Evolutionary conservation across 164 flowering plant genomes (phyloP).

Genomic region (Platanus orientalis): DNA sequence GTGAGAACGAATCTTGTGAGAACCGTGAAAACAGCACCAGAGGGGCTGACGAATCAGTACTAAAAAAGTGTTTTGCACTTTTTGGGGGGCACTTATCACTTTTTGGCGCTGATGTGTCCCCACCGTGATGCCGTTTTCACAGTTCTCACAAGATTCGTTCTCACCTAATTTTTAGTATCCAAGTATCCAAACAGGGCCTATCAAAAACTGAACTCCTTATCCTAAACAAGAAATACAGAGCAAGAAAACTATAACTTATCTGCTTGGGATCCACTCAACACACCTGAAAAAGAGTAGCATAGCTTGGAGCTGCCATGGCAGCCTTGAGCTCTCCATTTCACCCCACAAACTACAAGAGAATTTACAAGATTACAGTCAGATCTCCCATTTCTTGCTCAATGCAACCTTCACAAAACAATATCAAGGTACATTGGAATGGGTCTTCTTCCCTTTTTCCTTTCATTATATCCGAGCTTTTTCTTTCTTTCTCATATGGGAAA

Average conservation of each 20-base stretch:
- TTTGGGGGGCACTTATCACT: too few species aligned
- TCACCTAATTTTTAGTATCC: too few species aligned
- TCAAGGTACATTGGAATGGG: slow-evolving; percentile 39
- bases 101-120: too few species aligned
- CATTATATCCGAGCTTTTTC: not conserved
- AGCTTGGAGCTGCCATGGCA: slow-evolving; percentile 38
- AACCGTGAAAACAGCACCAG: too few species aligned
- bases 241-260: too few species aligned
- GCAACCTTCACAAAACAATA: slow-evolving; percentile 57
- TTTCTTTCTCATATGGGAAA: not conserved
- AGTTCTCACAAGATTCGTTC: too few species aligned
- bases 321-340: slow-evolving; percentile 47
- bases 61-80: too few species aligned
- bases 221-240: not conserved
- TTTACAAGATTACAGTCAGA: slow-evolving; percentile 17
- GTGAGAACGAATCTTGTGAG: too few species aligned
- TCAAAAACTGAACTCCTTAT: too few species aligned
- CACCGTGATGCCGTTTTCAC: too few species aligned
- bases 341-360: slow-evolving; percentile 13
- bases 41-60: too few species aligned
- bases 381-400: slow-evolving; percentile 47
- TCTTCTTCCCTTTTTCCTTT: not conserved
- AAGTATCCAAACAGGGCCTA: too few species aligned
- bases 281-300: not conserved
- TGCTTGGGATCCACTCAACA: not conserved